A percentile compares a stretch with the other conserved stretches of the same genome.
Evolutionary conservation across 495 filamentous ascomycete species (phyloP).

Genomic region (Aspergillus cristatus): DNA sequence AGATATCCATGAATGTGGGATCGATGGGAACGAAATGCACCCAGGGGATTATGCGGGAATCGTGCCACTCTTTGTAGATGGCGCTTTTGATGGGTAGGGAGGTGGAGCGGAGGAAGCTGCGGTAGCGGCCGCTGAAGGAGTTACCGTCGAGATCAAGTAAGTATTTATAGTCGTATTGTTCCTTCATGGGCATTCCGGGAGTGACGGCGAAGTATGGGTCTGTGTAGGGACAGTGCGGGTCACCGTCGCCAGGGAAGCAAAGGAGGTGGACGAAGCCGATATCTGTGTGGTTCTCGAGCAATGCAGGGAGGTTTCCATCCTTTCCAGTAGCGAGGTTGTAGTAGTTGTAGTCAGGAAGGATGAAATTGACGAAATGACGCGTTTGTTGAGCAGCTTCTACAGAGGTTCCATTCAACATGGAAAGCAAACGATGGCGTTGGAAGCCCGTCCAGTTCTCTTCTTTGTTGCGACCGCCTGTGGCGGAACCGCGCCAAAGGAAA

Average conservation of each 20-base stretch:
- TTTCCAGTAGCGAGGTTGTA: constrained; percentile 6
- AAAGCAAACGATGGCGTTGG: constrained; percentile 39
- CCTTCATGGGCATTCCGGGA: constrained; percentile 28
- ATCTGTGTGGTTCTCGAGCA: constrained; percentile 8
- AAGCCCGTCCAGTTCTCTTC: constrained; percentile 22
- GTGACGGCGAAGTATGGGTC: constrained; percentile 32
- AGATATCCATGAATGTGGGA: constrained; percentile 32
- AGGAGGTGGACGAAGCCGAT: constrained; percentile 10
- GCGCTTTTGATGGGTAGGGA: constrained; percentile 40
- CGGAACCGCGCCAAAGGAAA: constrained; percentile 41
- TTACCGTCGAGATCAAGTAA: constrained; percentile 50
- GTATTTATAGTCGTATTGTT: constrained; percentile 46
- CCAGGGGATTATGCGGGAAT: constrained; percentile 47
- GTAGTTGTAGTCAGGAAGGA: constrained; percentile 8
- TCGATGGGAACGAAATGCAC: constrained; percentile 43
- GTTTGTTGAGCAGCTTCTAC: constrained; percentile 28
- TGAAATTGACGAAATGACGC: constrained; percentile 12
- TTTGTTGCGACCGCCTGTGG: constrained; percentile 28
- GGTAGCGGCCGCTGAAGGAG: constrained; percentile 41
- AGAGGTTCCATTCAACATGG: constrained; percentile 54
- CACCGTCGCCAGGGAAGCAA: constrained; percentile 14
- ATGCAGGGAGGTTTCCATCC: constrained; percentile 3
- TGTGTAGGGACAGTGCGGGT: constrained; percentile 42
- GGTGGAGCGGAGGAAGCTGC: constrained; percentile 34
- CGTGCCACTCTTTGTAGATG: constrained; percentile 49